Evolutionary conservation across 768 basidiomycete genomes (phyloP), one percentile per base, ranked within the genome.

Genomic region (Mycena capillaripes): DNA sequence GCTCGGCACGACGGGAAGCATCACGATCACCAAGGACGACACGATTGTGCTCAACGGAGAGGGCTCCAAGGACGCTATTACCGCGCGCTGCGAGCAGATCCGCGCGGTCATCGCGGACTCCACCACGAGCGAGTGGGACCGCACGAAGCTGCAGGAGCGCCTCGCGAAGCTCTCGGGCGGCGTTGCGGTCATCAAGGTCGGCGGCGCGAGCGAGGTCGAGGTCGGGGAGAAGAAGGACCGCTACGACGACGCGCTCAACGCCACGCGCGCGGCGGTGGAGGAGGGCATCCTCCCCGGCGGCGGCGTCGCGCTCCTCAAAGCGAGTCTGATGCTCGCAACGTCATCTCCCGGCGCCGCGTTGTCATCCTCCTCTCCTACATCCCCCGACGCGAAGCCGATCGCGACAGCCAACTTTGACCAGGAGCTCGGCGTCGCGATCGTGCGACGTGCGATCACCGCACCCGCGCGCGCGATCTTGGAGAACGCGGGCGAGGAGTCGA

Each of bases 221-320:
- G 97, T 99, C 71, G 89, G 97, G 8, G 97, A 99, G 90, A 99
- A 98, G 95, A 98, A 99, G 91, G 97, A 99, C 81, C 89, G 97
- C 40, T 98, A 98, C 79, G 97, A 98, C 76, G 96, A 97, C 79
- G 97, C 97, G 1, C 88, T 98, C 56, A 98, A 98, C 82, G 97
- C 97, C n/a, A 99, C 97, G 5, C 93, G 97, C 48, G 97, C 97
- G 29, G 97, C 97, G 53, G 97, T 99, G 34, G 97, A 98, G 85
- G 97, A 99, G 83, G 97, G 97, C 80, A 98, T 98, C 78, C 93
- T 99, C 38, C 97, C 97, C 62, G 97, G 97, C 52, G 97, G 97
- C 79, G 97, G 97, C 81, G 92, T 95, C 36, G 97, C 97, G 30
- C 90, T 98, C 27, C 90, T 98, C 79, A 96, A 96, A 83, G 95